Evolutionary conservation across 805 yeast genomes (phyloP).

Genomic region (Candida gorgasii): DNA sequence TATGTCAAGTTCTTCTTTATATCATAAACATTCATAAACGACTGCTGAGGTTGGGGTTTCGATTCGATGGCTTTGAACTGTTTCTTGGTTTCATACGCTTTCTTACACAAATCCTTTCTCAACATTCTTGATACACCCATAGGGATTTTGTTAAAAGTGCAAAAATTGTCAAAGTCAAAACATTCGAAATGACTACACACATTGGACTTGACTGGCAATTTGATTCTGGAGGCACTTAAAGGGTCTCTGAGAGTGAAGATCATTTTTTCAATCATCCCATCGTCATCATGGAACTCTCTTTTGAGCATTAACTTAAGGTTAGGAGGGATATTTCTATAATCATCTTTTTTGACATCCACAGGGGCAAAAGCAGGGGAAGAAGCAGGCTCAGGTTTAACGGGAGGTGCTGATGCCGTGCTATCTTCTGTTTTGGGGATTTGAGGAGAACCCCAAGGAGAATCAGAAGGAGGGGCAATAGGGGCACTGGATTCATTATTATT

Average conservation of each 20-base stretch:
- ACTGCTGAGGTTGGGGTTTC: neutral
- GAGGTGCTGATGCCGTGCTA: neutral
- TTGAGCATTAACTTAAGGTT: conserved; percentile 13
- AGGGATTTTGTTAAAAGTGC: conserved; percentile 38
- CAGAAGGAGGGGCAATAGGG: neutral
- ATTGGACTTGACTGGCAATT: conserved; percentile 40
- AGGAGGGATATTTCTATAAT: conserved; percentile 17
- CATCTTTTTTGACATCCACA: no score
- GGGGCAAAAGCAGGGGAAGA: neutral
- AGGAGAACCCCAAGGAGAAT: no score
- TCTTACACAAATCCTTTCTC: conserved; percentile 26
- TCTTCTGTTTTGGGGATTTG: neutral
- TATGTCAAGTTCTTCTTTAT: conserved; percentile 13
- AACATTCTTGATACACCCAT: conserved; percentile 23
- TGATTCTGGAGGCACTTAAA: conserved; percentile 36
- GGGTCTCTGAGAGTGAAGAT: conserved; percentile 43
- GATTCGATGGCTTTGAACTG: conserved; percentile 7
- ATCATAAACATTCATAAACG: neutral
- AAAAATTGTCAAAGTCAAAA: conserved; percentile 44
- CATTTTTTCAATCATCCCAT: conserved; percentile 34
- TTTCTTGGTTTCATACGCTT: conserved; percentile 14
- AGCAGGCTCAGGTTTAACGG: neutral
- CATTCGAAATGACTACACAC: conserved; percentile 44
- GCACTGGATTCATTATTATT: neutral
- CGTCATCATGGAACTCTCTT: conserved; percentile 15